Base-by-base conservation (phyloP, 2,329 filamentous ascomycete genomes). In the Cryphonectria parasitica region DNA sequence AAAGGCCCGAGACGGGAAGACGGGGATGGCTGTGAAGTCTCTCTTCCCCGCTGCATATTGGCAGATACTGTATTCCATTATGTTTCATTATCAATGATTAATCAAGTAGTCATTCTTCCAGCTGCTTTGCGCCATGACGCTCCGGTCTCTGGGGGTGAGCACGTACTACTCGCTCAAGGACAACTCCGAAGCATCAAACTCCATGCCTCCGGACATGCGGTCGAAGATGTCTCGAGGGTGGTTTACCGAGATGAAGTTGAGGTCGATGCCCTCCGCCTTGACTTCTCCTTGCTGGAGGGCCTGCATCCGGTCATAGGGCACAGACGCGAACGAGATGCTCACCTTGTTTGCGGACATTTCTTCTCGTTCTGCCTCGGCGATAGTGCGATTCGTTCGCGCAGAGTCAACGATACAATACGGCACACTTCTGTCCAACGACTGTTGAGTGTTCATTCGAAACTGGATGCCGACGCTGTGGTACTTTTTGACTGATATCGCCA, bases 181-280 rank as follows among this genome's bases (percentile, higher is more conserved):
- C 61, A 79, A 66, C 72, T 79, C 77, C 3, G 77, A 78, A 49
- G 71, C 71, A 67, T 79, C 77, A 68, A 78, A 78, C 68, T 79
- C 77, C 39, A 72, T 69, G 61, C 71, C 72, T 7, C 69, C 73
- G 1, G 71, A 66, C 77, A 79, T 78, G n/a, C 78, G 75, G 70
- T 79, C 78, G 68, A 80, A 79, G 60, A 79, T 72, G 71, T 79
- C 77, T 22, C 78, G 73, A 1, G 78, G 77, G 67, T 79, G 77
- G 39, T 78, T 67, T 34, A 76, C 61, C 7, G 74, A 72, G 41
- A 79, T 74, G 73, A 77, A 80, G 68, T 77, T 78, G 34, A 80
- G 72, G 61, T 77, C 74, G 39, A 80, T 75, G 2, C 79, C 79
- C 54, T 66, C 68, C 28, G 78, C 71, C 39, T 69, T 66, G 3